Percentiles rank a stretch among this genome's conserved stretches.
phyloP scores from a whole-genome alignment of 1,284 basidiomycete genomes.

The Apiotrichum siamense region DNA sequence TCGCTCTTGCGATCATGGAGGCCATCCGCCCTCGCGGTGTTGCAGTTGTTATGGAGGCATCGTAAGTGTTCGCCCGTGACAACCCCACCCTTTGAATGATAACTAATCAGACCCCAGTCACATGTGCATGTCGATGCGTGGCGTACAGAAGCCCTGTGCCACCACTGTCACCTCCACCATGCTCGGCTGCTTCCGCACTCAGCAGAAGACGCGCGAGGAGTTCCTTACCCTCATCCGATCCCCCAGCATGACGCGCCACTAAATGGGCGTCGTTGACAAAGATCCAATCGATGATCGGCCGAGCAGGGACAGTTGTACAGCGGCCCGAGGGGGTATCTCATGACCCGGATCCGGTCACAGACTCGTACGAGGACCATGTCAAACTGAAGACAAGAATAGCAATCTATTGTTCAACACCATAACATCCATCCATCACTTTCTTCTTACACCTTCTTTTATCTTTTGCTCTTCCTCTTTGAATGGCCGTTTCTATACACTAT shows the following conservation, averaged over 20 bases:
- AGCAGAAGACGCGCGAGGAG: conserved; percentile 96
- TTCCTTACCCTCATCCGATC: conserved; percentile 39
- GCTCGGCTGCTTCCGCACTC: conserved; percentile 94
- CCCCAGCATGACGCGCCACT: conserved; percentile 34
- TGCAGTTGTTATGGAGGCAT: conserved; percentile 98
- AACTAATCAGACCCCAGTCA: conserved; percentile 56
- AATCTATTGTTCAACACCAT: background rate
- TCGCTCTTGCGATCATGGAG: conserved; percentile 93
- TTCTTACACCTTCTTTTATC: background rate
- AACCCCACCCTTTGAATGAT: background rate
- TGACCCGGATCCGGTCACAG: background rate
- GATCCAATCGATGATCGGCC: no score
- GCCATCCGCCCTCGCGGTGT: conserved; percentile 95
- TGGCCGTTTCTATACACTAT: background rate
- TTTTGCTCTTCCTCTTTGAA: background rate
- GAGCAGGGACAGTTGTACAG: background rate
- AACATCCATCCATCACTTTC: background rate
- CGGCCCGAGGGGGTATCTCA: background rate
- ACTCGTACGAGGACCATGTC: no score
- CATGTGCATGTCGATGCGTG: conserved; percentile 99
- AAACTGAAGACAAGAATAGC: background rate
- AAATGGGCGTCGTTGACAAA: conserved; percentile 1
- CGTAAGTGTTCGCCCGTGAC: conserved; percentile 58
- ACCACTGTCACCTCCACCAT: conserved; percentile 97
- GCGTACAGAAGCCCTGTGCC: conserved; percentile 96